These are phyloP conservation scores for Blastobotrys persicus DNA, from an alignment of 1,139 yeast genomes.

Conservation along the genomic window DNA sequence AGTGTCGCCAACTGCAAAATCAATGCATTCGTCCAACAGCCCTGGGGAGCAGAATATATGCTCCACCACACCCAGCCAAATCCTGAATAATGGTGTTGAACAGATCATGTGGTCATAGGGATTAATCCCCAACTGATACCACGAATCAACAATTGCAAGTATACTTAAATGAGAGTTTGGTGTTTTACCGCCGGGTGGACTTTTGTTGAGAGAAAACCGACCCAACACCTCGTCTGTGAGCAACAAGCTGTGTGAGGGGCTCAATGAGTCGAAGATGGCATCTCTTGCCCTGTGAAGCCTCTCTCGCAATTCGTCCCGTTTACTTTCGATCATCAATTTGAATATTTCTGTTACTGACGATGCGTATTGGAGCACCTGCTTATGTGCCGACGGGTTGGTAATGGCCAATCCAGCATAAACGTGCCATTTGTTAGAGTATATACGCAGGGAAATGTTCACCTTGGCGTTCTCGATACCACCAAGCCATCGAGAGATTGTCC, in stretches of 20 bases:
- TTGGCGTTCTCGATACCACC: slow-evolving; percentile 97
- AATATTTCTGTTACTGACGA: slow-evolving; percentile 78
- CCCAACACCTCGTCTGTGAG: slow-evolving; percentile 79
- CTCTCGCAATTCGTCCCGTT: slow-evolving; percentile 52
- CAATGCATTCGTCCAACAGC: slow-evolving; percentile 71
- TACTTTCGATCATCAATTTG: slow-evolving; percentile 75
- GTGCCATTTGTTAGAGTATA: slow-evolving; percentile 93
- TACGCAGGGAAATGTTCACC: slow-evolving; percentile 85
- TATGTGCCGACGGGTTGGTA: slow-evolving; percentile 91
- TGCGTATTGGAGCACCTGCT: slow-evolving; percentile 86
- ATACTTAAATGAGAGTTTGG: slow-evolving; percentile 89
- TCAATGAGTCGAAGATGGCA: slow-evolving; percentile 69
- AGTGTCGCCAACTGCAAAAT: slow-evolving; percentile 64
- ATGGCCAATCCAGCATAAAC: slow-evolving; percentile 97
- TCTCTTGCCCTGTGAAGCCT: slow-evolving; percentile 67
- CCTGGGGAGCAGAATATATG: slow-evolving; percentile 84
- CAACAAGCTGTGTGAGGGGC: slow-evolving; percentile 53
- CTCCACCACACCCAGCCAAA: slow-evolving; percentile 91
- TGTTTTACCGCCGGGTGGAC: slow-evolving; percentile 66
- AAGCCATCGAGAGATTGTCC: slow-evolving; percentile 83
- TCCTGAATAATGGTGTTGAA: slow-evolving; percentile 89
- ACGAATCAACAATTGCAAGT: slow-evolving; percentile 88
- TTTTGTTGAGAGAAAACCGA: slow-evolving; percentile 71
- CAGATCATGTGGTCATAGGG: slow-evolving; percentile 98
- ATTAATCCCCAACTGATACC: slow-evolving; percentile 79